Evolutionary conservation across 441 rosid species (phyloP).

Genomic region (Pelargonium myrrhifolium): DNA sequence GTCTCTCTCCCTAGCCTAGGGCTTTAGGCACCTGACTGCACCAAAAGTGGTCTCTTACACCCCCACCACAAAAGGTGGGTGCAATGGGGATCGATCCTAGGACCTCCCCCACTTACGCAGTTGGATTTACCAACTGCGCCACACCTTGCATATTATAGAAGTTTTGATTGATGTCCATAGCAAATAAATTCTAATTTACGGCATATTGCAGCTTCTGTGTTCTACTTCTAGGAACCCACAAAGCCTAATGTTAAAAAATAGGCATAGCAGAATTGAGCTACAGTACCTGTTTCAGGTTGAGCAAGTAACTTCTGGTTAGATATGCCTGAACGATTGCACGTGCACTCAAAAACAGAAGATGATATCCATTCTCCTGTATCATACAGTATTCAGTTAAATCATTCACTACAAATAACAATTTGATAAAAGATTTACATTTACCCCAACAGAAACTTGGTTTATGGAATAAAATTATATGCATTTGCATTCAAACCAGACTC

Average conservation of each 20-base stretch:
- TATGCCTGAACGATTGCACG: slow-evolving; percentile 94
- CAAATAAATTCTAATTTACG: slow-evolving; percentile 3
- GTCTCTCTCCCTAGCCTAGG: too few relatives aligned
- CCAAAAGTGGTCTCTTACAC: too few relatives aligned
- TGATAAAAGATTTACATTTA: not conserved
- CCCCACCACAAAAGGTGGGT: too few relatives aligned
- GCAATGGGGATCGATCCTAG: too few relatives aligned
- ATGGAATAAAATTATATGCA: not conserved
- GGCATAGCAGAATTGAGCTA: not conserved
- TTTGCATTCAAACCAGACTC: not conserved
- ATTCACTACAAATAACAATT: slow-evolving; percentile 5
- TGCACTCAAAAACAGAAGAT: slow-evolving; percentile 80
- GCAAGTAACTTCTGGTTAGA: slow-evolving; percentile 69
- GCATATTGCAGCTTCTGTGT: not conserved
- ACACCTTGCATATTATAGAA: too few relatives aligned
- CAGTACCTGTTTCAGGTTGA: slow-evolving; percentile 75
- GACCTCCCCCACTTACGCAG: too few relatives aligned
- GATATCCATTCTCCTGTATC: slow-evolving; percentile 86
- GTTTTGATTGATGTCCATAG: not conserved
- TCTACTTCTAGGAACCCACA: slow-evolving; percentile 3
- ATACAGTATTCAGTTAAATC: slow-evolving; percentile 8
- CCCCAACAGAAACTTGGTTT: not conserved
- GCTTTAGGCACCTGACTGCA: too few relatives aligned
- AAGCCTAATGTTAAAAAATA: not conserved
- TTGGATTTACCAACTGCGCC: too few relatives aligned